A percentile compares a stretch with the other conserved stretches of the same genome.
Evolutionary conservation across 805 yeast genomes (phyloP).

Genomic region (Yarrowia sp.): DNA sequence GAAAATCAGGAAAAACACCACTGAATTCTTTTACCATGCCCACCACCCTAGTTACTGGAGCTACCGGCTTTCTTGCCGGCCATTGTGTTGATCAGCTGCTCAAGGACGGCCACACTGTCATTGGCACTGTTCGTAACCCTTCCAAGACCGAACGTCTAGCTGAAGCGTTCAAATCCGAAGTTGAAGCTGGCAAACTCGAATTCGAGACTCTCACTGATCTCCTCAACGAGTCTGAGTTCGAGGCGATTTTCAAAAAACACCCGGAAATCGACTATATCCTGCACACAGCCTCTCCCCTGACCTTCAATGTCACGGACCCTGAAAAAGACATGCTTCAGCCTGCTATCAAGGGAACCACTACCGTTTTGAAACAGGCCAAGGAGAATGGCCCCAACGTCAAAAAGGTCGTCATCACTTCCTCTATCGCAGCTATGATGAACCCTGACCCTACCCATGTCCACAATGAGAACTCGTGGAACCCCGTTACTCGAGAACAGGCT

Average conservation of each 20-base stretch:
- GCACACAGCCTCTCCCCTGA: slow-evolving; percentile 55
- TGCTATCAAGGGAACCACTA: slow-evolving; percentile 57
- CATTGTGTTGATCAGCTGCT: slow-evolving; percentile 53
- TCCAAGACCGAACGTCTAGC: slow-evolving; percentile 53
- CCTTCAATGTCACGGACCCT: slow-evolving; percentile 49
- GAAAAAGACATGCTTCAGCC: slow-evolving; percentile 56
- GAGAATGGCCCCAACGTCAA: slow-evolving; percentile 48
- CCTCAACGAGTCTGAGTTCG: slow-evolving; percentile 52
- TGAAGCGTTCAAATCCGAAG: slow-evolving; percentile 37
- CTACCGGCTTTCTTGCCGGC: slow-evolving; percentile 57
- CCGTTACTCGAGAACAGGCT: slow-evolving; percentile 48
- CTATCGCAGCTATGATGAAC: slow-evolving; percentile 57
- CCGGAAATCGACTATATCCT: slow-evolving; percentile 50
- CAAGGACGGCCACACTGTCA: slow-evolving; percentile 53
- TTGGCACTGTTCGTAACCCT: slow-evolving; percentile 57
- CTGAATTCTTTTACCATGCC: background rate
- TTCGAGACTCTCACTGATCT: slow-evolving; percentile 48
- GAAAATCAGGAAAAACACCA: no score
- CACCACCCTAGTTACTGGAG: slow-evolving; percentile 55
- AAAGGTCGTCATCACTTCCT: slow-evolving; percentile 58
- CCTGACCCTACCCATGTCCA: slow-evolving; percentile 43
- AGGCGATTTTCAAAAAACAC: slow-evolving; percentile 57
- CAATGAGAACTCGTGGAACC: slow-evolving; percentile 53
- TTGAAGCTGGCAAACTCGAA: slow-evolving; percentile 45
- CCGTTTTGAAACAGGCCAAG: slow-evolving; percentile 54